Evolutionary conservation across 2,329 filamentous ascomycete genomes (phyloP), one percentile per base, ranked within the genome.

Genomic region (Colletotrichum sp.): DNA sequence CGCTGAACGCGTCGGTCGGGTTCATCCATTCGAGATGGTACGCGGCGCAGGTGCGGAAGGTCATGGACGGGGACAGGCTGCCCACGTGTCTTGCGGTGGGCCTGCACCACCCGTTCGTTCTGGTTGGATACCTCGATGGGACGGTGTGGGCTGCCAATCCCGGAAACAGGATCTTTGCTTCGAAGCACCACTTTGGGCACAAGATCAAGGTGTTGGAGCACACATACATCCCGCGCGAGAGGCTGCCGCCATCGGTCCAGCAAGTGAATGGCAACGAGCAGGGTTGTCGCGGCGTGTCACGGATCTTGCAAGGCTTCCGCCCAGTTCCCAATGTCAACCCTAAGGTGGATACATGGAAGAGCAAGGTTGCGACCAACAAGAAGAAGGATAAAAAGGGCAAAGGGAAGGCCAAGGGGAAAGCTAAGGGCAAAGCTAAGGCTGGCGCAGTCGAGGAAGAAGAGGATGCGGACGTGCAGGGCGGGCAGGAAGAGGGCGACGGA

Each of bases 101-200:
- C 18, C 79, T 82, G 3, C 87, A 86, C 16, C 90, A 92, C 72
- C 90, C 90, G 0, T 92, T 86, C 77, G 82, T 90, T 12, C 85
- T 92, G 3, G 82, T 89, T 15, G 90, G 90, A n/a, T 86, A 87
- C 59, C 85, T 88, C 4, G 90, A 92, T 72, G 90, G 90, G 13
- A 89, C 88, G 0, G 82, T 92, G 4, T 91, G 88, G 86, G 84
- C 86, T 8, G 84, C 85, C 77, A 89, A 89, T 78, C 82, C 86
- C 30, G 79, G 89, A 64, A 85, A 86, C 69, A 86, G 86, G 77
- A 82, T 88, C 1, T 86, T 88, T 69, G 72, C 79, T 10, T 85
- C 83, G 55, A 84, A 87, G 72, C 84, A 85, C 57, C 81, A 85
- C 60, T 79, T 79, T 9, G 80, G 84, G 21, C 80, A 82, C 77